These are phyloP conservation scores for Syzygium grande DNA, from an alignment of 345 rosid species.

Conservation along the genomic window DNA sequence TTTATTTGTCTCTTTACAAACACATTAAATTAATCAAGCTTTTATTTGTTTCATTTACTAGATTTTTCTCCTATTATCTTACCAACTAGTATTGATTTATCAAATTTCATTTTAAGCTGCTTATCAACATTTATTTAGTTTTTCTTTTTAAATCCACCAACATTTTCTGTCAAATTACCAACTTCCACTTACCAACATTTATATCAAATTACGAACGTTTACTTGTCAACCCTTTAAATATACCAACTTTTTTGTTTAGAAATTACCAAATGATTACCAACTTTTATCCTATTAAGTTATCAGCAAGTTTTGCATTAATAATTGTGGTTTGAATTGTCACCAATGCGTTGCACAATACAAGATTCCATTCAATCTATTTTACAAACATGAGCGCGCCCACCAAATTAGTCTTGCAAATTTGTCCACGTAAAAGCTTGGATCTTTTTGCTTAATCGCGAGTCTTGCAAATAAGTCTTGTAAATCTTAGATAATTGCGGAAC, in stretches of 20 bases:
- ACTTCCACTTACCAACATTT: too few species aligned
- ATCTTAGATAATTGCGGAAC: too few species aligned
- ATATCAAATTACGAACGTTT: neutral
- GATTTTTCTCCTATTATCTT: neutral
- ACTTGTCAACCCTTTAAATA: neutral
- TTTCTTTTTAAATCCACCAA: neutral
- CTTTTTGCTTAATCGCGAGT: neutral
- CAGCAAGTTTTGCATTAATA: neutral
- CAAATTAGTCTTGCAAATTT: neutral
- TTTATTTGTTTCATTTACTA: neutral
- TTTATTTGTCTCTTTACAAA: neutral
- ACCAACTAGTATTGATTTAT: neutral
- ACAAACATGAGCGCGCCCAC: neutral
- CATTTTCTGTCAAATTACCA: neutral
- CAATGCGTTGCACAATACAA: neutral
- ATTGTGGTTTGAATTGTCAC: neutral
- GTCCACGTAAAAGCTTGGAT: neutral
- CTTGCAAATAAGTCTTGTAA: too few species aligned
- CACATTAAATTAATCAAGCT: neutral
- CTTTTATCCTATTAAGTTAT: neutral
- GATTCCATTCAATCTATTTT: neutral
- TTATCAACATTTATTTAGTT: neutral
- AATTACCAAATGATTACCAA: neutral
- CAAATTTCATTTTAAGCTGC: neutral
- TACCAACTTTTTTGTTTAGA: neutral